A percentile compares a stretch with the other conserved stretches of the same genome.
phyloP scores from a whole-genome alignment of 2,329 filamentous ascomycete genomes.

The Allantophomopsis lycopodina region DNA sequence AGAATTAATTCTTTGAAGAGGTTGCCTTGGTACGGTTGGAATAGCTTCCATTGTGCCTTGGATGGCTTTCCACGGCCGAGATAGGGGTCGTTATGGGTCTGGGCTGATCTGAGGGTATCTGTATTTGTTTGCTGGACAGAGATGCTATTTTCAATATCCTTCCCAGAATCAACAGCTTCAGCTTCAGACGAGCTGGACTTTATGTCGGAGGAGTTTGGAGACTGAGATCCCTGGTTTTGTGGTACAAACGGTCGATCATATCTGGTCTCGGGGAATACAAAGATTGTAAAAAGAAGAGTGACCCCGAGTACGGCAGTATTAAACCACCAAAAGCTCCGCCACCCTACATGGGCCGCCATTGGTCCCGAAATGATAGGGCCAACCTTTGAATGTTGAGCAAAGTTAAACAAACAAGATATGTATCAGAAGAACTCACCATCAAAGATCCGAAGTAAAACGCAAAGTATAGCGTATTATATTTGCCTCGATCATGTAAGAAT shows the following conservation, averaged over 20 bases:
- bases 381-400: slow-evolving; percentile 18
- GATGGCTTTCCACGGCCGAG: slow-evolving; percentile 40
- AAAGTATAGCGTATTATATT: slow-evolving; percentile 39
- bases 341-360: slow-evolving; percentile 44
- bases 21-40: slow-evolving; percentile 30
- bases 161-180: slow-evolving; percentile 11
- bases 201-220: slow-evolving; percentile 1
- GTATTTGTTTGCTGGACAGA: slow-evolving; percentile 3
- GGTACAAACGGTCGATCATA: slow-evolving; percentile 28
- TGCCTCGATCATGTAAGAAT: slow-evolving; percentile 50
- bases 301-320: slow-evolving; percentile 39
- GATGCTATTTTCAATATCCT: slow-evolving; percentile 6
- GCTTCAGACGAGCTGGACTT: slow-evolving; percentile 9
- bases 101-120: slow-evolving; percentile 16
- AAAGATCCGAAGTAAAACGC: slow-evolving; percentile 47
- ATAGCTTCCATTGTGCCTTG: slow-evolving; percentile 39
- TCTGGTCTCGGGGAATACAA: slow-evolving; percentile 50
- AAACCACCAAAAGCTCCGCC: slow-evolving; percentile 53
- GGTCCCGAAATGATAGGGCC: slow-evolving; percentile 43
- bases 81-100: slow-evolving; percentile 33
- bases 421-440: slow-evolving; percentile 28
- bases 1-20: slow-evolving; percentile 41
- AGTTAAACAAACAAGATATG: not conserved
- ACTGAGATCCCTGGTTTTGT: slow-evolving; percentile 2
- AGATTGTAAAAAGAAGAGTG: slow-evolving; percentile 34